phyloP scores from a whole-genome alignment of 108 stramenopile genomes.

The Licmophora abbreviata region DNA sequence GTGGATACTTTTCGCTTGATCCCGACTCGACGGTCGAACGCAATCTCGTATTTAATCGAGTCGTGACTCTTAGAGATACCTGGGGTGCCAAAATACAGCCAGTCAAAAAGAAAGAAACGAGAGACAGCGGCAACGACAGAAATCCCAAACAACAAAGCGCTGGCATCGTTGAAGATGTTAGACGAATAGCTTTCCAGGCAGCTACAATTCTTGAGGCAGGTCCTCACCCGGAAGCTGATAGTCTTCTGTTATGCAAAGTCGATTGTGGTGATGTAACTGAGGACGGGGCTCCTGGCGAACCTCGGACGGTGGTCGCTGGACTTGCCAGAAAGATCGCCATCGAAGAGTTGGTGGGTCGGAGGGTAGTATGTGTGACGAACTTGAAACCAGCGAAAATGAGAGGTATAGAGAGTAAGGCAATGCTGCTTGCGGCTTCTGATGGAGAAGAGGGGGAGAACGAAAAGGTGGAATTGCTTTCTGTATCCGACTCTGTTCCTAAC shows the following conservation, averaged over 20 bases:
- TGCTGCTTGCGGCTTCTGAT: conserved; percentile 72
- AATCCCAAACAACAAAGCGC: conserved; percentile 11
- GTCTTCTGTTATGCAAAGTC: conserved; percentile 67
- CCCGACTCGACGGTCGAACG: conserved; percentile 34
- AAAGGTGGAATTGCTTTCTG: conserved; percentile 55
- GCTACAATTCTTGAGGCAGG: conserved; percentile 65
- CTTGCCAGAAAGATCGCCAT: conserved; percentile 63
- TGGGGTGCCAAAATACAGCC: conserved; percentile 45
- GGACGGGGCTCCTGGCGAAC: conserved; percentile 31
- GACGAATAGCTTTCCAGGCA: conserved; percentile 60
- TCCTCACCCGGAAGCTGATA: conserved; percentile 83
- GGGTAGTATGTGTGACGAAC: conserved; percentile 70
- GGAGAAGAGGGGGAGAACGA: conserved; percentile 56
- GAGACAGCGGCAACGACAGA: conserved; percentile 13
- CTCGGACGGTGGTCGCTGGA: conserved; percentile 74
- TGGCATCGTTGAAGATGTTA: conserved; percentile 48
- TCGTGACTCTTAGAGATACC: conserved; percentile 78
- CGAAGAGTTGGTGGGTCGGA: conserved; percentile 50
- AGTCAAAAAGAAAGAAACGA: conserved; percentile 14
- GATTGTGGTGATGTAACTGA: conserved; percentile 73
- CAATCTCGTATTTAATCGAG: conserved; percentile 81
- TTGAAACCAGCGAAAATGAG: conserved; percentile 84
- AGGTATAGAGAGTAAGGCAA: conserved; percentile 78
- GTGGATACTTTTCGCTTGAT: conserved; percentile 84
- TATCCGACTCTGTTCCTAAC: conserved; percentile 63